phyloP scores from a whole-genome alignment of 2,329 filamentous ascomycete species.

The Gyromitra esculenta region DNA sequence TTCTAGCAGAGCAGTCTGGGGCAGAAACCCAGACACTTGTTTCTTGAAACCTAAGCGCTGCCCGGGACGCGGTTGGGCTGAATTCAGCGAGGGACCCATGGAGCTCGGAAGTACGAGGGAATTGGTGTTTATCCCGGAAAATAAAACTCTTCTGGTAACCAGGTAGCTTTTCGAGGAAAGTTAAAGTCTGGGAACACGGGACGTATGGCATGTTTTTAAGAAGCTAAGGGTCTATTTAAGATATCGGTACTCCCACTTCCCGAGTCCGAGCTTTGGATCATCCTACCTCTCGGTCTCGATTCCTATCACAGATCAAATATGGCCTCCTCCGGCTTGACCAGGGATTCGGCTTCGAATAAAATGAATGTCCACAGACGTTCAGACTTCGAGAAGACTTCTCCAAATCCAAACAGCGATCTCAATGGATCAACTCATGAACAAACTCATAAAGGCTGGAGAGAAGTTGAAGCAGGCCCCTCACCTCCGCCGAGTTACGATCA shows the following conservation, averaged over 20 bases:
- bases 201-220: background rate
- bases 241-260: background rate
- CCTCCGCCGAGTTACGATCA: constrained; percentile 58
- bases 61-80: background rate
- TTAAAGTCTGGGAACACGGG: background rate
- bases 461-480: constrained; percentile 25
- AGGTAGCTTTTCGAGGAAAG: constrained; percentile 5
- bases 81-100: constrained; percentile 1
- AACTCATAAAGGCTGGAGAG: constrained; percentile 3
- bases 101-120: background rate
- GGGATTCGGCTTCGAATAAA: background rate
- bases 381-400: constrained; percentile 15
- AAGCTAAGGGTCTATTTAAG: constrained; percentile 12
- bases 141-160: background rate
- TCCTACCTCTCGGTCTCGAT: background rate
- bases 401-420: background rate
- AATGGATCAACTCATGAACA: background rate
- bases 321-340: constrained; percentile 23
- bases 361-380: constrained; percentile 17
- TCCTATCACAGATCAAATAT: constrained; percentile 7
- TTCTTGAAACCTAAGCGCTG: constrained; percentile 6
- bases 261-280: background rate
- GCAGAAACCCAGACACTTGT: background rate
- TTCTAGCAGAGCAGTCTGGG: constrained; percentile 13
- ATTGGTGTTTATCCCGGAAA: background rate